Evolutionary conservation across 345 rosid genomes (phyloP), one percentile per base, ranked within the genome.

Genomic region (Luvunga scandens): DNA sequence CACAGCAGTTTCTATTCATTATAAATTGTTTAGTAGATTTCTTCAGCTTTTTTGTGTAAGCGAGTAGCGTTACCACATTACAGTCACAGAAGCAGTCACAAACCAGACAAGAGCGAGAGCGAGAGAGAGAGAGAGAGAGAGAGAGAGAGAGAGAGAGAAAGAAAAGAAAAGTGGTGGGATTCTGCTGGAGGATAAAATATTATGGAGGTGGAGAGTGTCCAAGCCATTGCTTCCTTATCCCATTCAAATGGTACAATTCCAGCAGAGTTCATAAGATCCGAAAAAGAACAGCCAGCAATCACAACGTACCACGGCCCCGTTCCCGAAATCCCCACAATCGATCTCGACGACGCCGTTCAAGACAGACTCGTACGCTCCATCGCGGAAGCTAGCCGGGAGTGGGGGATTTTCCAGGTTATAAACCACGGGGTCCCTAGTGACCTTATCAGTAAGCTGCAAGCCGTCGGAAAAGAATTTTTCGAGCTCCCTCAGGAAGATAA

Each of bases 401-500:
- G 93, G 93, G 95, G 95, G 27, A 87, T 90, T 53, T 91, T 89
- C 79, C 95, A 88, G 78, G 82, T 91, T 16, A 86, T 88, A 24
- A 90, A 91, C 80, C 95, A 91, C 18, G 93, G 90, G 8, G 84
- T 90, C 4, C 91, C 93, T 0, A 12, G 21, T 1, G 87, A 89
- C 30, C 72, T 92, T 1, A 90, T 93, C 3, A 5, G 4, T 14
- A 74, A 81, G 50, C 65, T 95, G 9, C 93, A 92, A 66, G 73
- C 50, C 18, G 97, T 83, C 0, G 99, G 98, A 0, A 86, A 74
- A 77, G 80, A 77, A 62, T 92, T 95, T 75, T 95, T 93, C 38
- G 94, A 92, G 79, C 93, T 93, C 3, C 86, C 93, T 0, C 86
- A 64, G 59, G 79, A 82, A 71, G 96, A 91, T 82, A 95, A 89